Conservation (phyloP, 495 filamentous ascomycete genomes). For the Penicillium crystallinum region DNA sequence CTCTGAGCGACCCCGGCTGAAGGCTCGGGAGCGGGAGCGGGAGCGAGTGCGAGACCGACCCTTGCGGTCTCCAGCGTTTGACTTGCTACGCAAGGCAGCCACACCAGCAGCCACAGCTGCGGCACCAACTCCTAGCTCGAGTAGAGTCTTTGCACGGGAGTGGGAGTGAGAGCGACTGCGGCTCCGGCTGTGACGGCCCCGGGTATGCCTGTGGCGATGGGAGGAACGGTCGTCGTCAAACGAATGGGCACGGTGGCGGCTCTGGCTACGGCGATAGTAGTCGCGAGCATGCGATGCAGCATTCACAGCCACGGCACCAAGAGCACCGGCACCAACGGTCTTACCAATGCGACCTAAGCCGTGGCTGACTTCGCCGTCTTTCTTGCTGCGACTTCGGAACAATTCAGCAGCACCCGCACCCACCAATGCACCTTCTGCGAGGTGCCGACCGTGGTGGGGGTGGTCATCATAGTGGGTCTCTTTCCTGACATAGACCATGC, state of each 20-base stretch:
- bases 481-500: slow-evolving; percentile 54
- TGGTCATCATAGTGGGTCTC: slow-evolving; percentile 54
- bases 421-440: slow-evolving; percentile 82
- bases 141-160: slow-evolving; percentile 54
- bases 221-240: slow-evolving; percentile 47
- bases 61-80: slow-evolving; percentile 60
- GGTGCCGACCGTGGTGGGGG: slow-evolving; percentile 65
- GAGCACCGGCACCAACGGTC: slow-evolving; percentile 70
- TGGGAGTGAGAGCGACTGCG: slow-evolving; percentile 54
- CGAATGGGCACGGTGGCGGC: slow-evolving; percentile 44
- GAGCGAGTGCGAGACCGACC: slow-evolving; percentile 61
- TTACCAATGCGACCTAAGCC: slow-evolving; percentile 62
- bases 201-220: slow-evolving; percentile 31
- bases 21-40: slow-evolving; percentile 31
- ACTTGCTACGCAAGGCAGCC: slow-evolving; percentile 64
- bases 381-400: slow-evolving; percentile 60
- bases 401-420: slow-evolving; percentile 73
- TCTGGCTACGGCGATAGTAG: slow-evolving; percentile 58
- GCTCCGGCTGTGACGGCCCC: slow-evolving; percentile 36
- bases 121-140: slow-evolving; percentile 72
- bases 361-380: slow-evolving; percentile 51
- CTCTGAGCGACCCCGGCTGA: slow-evolving; percentile 34
- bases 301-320: slow-evolving; percentile 80
- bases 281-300: slow-evolving; percentile 66
- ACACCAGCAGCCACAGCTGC: slow-evolving; percentile 77